A percentile compares a stretch with the other conserved stretches of the same genome.
Evolutionary conservation across 2,329 filamentous ascomycete genomes (phyloP).

Genomic region (Xylariaceae sp.): DNA sequence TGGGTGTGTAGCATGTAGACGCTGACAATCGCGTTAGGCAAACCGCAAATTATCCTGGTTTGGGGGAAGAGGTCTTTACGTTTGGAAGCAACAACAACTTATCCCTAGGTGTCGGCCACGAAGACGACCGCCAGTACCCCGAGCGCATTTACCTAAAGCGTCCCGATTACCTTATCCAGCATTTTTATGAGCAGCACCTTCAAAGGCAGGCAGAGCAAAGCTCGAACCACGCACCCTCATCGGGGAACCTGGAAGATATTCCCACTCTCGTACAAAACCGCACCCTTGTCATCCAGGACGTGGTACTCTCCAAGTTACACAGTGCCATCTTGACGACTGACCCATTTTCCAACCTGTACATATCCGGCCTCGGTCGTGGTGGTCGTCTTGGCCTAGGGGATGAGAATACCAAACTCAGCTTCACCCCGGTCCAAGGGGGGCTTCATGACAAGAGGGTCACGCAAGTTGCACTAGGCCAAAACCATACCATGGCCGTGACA

Average conservation of each 20-base stretch:
- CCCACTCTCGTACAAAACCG: constrained; percentile 67
- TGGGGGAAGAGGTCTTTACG: constrained; percentile 81
- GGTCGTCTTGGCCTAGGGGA: constrained; percentile 85
- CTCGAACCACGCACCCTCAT: constrained; percentile 28
- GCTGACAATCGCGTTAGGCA: constrained; percentile 25
- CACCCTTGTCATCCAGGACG: constrained; percentile 71
- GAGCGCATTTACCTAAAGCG: constrained; percentile 74
- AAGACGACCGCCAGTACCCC: constrained; percentile 89
- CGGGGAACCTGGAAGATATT: constrained; percentile 45
- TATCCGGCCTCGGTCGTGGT: constrained; percentile 87
- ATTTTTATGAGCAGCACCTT: constrained; percentile 66
- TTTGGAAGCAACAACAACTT: constrained; percentile 97
- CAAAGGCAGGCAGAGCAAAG: constrained; percentile 35
- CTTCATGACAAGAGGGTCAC: constrained; percentile 68
- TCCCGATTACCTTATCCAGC: constrained; percentile 68
- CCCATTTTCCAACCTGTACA: constrained; percentile 81
- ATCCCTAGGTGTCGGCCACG: constrained; percentile 87
- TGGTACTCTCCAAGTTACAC: constrained; percentile 85
- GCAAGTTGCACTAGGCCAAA: constrained; percentile 80
- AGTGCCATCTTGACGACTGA: constrained; percentile 85
- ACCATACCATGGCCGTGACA: constrained; percentile 82
- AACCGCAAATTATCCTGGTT: constrained; percentile 16
- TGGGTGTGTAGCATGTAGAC: constrained; percentile 5
- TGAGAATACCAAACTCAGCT: constrained; percentile 83
- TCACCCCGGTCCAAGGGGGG: constrained; percentile 73